Evolutionary conservation across 305 asterid genomes (phyloP), one percentile per base, ranked within the genome.

Genomic region (Stenogyne calaminthoides): DNA sequence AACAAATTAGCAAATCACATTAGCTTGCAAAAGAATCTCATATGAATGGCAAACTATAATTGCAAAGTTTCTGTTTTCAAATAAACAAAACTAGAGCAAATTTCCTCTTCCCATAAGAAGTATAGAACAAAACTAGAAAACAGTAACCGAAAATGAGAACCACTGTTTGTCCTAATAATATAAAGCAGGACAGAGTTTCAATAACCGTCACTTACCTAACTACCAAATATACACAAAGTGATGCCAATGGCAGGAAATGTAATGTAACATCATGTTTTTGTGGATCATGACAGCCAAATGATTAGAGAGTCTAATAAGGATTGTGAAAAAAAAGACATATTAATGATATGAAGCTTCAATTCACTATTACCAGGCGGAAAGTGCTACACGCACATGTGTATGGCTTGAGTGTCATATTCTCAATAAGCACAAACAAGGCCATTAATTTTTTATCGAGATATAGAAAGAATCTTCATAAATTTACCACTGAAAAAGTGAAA

Each of bases 261-360:
- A 47, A 32, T 19, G 14, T 55, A 27, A 19, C 8, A 29, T 29
- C 62, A 34, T n/a, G 34, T 20, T 27, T n/a, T 32, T 16, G 32
- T 61, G 44, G 52, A 52, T 57, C 22, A 70, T 51, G 62, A 7
- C 64, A 14, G 46, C 65, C 47, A 71, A 29, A 60, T 10, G 15
- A 55, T 0, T 42, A 6, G 49, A 42, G n/a, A 18, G 37, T 40
- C 16, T 20, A 42, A 25, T 15, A 71, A 49, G 9, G 15, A n/a
- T 14, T 39, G 7, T n/a, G 51, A 9, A n/a, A 15, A n/a, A 60
- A 9, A 57, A 60, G 58, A 18, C 18, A 27, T 8, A 9, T 46
- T 71, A 32, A 40, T 1, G 59, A 60, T 18, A 55, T 55, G 44
- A 44, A 71, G 76, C 61, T 44, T 25, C n/a, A 15, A 27, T 60